Evolutionary conservation across 805 yeast genomes (phyloP), one percentile per base, ranked within the genome.

Genomic region (Myxozyma melibiosi): DNA sequence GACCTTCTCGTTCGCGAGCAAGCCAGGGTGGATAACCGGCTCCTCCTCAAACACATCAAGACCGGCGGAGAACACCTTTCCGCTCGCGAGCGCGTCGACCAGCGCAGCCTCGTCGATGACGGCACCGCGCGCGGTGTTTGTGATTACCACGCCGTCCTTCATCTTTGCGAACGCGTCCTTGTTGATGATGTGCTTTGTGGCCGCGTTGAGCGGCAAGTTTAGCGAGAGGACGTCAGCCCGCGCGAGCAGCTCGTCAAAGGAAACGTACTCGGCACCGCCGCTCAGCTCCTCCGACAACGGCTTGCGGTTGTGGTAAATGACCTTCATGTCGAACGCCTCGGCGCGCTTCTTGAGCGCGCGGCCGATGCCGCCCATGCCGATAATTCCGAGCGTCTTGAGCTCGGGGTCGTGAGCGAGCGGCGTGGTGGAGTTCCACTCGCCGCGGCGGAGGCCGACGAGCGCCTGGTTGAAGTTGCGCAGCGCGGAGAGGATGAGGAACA

Each of bases 341-440:
- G 88, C 77, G 65, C 92, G 80, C 63, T 84, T 82, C 51, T 89
- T 78, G 51, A 90, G 83, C 35, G 88, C 87, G 59, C 90, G 81
- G 42, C 96, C 96, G 72, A 90, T 89, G 35, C 96, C 96, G 30
- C 96, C 96, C 81, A 90, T 78, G 11, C 96, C 96, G 53, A 86
- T 74, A 55, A 90, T 84, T 46, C 96, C 96, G 25, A 90, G 84
- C 20, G 78, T 78, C 68, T 85, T 85, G 11, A 88, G 88, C 61
- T 78, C 83, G 16, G 95, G 95, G 66, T 85, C 91, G 66, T 80
- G 80, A 4, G 95, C 96, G 41, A 83, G 71, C 7, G 83, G 79
- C 0, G 84, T 80, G 2, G 85, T 86, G 28, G 35, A 78, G 46
- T 6, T 20, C 91, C 94, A 89, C 53, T 81, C 75, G 22, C 91